Evolutionary conservation across 2,329 filamentous ascomycete species (phyloP).

Genomic region (Ciborinia camelliae): DNA sequence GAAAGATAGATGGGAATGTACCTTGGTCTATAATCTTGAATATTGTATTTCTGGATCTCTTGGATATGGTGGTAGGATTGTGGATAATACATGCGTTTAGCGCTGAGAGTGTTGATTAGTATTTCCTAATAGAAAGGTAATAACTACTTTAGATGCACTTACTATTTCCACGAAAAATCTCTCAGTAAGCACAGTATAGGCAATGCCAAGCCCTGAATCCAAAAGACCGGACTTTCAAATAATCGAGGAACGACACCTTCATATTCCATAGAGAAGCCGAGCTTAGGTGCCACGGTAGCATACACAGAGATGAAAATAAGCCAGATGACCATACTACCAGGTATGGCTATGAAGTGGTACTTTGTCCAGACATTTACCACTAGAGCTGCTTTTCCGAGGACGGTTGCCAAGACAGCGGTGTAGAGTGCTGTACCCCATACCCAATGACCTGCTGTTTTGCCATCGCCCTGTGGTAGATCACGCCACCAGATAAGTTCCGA

Average conservation of each 20-base stretch:
- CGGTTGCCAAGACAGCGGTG: slow-evolving; percentile 87
- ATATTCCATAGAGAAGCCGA: slow-evolving; percentile 80
- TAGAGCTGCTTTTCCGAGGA: slow-evolving; percentile 89
- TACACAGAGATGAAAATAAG: slow-evolving; percentile 86
- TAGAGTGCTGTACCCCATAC: slow-evolving; percentile 97
- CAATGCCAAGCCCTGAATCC: slow-evolving; percentile 80
- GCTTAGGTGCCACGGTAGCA: slow-evolving; percentile 77
- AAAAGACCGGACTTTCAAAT: slow-evolving; percentile 81
- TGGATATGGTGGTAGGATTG: slow-evolving; percentile 97
- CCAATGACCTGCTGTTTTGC: slow-evolving; percentile 87
- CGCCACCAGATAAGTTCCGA: slow-evolving; percentile 76
- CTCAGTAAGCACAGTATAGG: slow-evolving; percentile 78
- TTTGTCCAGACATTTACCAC: slow-evolving; percentile 99
- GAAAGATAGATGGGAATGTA: slow-evolving; percentile 44
- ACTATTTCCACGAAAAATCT: slow-evolving; percentile 96
- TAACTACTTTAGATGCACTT: slow-evolving; percentile 30
- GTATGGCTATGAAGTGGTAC: slow-evolving; percentile 92
- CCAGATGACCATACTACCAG: slow-evolving; percentile 90
- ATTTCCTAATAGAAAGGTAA: not conserved
- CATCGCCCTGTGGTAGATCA: slow-evolving; percentile 76
- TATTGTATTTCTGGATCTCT: slow-evolving; percentile 99
- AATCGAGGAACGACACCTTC: slow-evolving; percentile 77
- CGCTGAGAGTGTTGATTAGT: slow-evolving; percentile 40
- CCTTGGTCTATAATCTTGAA: slow-evolving; percentile 96
- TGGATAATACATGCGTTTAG: slow-evolving; percentile 94